These are phyloP conservation scores for Dillenia suffruticosa DNA, from an alignment of 164 flowering plant genomes.

Conservation along the genomic window DNA sequence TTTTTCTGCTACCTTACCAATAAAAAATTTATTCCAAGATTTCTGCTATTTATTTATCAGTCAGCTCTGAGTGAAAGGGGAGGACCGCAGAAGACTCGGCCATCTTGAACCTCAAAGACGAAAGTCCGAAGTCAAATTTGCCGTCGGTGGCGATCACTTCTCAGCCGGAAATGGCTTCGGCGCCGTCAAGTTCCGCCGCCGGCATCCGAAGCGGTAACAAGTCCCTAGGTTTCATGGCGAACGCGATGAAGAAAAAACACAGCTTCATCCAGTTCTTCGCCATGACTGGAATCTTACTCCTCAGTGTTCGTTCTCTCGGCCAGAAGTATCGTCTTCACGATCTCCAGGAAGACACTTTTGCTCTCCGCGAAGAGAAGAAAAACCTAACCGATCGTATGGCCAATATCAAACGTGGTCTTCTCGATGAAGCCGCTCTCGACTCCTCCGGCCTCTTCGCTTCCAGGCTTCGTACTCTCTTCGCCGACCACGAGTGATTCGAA, in stretches of 20 bases:
- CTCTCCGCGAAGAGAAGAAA: constrained; percentile 58
- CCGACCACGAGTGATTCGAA: constrained; percentile 23
- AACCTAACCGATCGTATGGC: constrained; percentile 52
- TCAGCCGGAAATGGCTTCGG: constrained; percentile 20
- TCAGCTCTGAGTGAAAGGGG: too few relatives aligned
- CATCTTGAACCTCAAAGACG: too few relatives aligned
- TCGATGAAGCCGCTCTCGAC: constrained; percentile 69
- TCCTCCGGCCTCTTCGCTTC: constrained; percentile 67
- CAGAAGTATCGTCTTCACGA: constrained; percentile 76
- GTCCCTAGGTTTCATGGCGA: constrained; percentile 38
- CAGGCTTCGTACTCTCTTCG: constrained; percentile 64
- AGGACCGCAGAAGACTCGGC: too few relatives aligned
- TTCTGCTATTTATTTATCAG: too few relatives aligned
- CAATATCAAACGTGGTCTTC: constrained; percentile 55
- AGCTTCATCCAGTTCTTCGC: constrained; percentile 71
- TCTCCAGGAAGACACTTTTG: constrained; percentile 57
- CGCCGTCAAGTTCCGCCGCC: constrained; percentile 17
- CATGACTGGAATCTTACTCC: constrained; percentile 69
- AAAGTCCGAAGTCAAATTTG: too few relatives aligned
- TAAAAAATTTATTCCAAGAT: too few relatives aligned
- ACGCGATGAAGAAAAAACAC: constrained; percentile 54
- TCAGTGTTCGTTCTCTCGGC: constrained; percentile 71
- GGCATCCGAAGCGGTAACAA: constrained; percentile 26
- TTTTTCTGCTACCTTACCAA: too few relatives aligned
- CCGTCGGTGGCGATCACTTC: too few relatives aligned